phyloP scores from a whole-genome alignment of 148 eudicot genomes.

The Amaranthus cruentus region DNA sequence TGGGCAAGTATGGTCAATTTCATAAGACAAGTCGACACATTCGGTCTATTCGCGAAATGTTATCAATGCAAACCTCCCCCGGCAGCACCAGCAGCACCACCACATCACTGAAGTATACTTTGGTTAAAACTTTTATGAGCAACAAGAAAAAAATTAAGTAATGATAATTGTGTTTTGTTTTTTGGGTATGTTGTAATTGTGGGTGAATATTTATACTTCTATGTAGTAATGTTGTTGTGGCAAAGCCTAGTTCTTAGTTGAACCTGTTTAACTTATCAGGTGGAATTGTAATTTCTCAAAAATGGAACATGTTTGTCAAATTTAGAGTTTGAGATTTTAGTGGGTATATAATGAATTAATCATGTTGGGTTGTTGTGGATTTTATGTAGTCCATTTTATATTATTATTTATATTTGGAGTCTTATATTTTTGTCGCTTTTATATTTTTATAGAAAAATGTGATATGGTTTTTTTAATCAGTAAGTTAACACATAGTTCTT shows the following conservation, averaged over 20 bases:
- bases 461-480: neutral
- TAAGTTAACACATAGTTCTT: neutral
- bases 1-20: slow-evolving; percentile 65
- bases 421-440: neutral
- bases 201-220: slow-evolving; percentile 5
- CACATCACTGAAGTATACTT: slow-evolving; percentile 20
- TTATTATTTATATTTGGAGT: neutral
- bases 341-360: slow-evolving; percentile 4
- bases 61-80: slow-evolving; percentile 45
- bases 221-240: slow-evolving; percentile 11
- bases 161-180: neutral
- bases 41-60: slow-evolving; percentile 61
- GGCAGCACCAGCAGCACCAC: slow-evolving; percentile 16
- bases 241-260: slow-evolving; percentile 15
- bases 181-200: slow-evolving; percentile 2
- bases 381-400: neutral
- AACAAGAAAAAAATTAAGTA: neutral
- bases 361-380: neutral
- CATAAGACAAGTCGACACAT: slow-evolving; percentile 48
- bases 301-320: neutral
- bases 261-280: neutral
- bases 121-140: neutral
- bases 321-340: neutral
- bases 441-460: neutral
- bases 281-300: slow-evolving; percentile 10